phyloP scores from a whole-genome alignment of 768 basidiomycete species.

The Podaxis sp. region DNA sequence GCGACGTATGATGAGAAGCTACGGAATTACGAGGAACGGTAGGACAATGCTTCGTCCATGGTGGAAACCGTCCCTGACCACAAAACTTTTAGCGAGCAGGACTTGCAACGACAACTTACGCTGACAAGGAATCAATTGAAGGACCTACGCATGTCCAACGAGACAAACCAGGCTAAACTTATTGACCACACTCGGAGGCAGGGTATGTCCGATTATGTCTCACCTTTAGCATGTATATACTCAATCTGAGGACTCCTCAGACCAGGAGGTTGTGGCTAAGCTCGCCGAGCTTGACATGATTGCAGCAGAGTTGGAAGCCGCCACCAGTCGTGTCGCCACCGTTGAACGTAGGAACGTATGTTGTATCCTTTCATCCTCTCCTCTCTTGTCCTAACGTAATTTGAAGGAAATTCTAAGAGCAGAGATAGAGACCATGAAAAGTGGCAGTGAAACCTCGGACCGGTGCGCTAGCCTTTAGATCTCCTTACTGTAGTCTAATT shows the following conservation, averaged over 20 bases:
- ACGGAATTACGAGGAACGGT: constrained; percentile 96
- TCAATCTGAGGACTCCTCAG: constrained; percentile 35
- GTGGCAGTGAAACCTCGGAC: constrained; percentile 70
- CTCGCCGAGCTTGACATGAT: constrained; percentile 95
- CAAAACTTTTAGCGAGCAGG: constrained; percentile 69
- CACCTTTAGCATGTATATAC: background rate
- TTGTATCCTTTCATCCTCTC: constrained; percentile 4
- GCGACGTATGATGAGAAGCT: constrained; percentile 96
- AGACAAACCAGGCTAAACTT: constrained; percentile 89
- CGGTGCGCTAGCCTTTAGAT: constrained; percentile 43
- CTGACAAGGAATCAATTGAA: constrained; percentile 86
- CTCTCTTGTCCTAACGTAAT: background rate
- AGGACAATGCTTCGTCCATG: constrained; percentile 21
- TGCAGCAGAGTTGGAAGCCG: constrained; percentile 89
- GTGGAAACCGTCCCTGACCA: background rate
- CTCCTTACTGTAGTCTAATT: background rate
- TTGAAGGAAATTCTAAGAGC: constrained; percentile 88
- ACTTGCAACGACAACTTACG: constrained; percentile 88
- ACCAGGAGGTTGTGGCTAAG: constrained; percentile 89
- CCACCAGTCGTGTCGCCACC: constrained; percentile 90
- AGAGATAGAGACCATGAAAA: constrained; percentile 89
- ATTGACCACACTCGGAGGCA: constrained; percentile 90
- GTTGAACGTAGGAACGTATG: constrained; percentile 91
- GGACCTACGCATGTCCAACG: constrained; percentile 88
- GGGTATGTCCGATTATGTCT: constrained; percentile 43